Evolutionary conservation across 768 basidiomycete genomes (phyloP).

Genomic region (Auriscalpium microsporum): DNA sequence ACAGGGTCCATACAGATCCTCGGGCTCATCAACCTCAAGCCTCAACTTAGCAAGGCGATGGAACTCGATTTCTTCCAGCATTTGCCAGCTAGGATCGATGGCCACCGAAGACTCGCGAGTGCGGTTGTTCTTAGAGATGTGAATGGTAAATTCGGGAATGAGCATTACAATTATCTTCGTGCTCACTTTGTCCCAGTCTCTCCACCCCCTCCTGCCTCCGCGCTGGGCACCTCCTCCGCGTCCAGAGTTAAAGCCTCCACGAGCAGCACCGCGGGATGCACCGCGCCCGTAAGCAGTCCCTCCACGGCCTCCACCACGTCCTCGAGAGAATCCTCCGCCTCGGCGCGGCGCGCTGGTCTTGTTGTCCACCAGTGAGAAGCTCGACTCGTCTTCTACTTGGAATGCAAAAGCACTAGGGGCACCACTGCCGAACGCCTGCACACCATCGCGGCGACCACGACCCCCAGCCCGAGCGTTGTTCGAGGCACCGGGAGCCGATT

Average conservation of each 20-base stretch:
- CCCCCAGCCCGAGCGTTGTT: slow-evolving; percentile 34
- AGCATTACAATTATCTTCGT: not conserved
- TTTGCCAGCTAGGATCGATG: slow-evolving; percentile 87
- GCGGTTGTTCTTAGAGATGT: slow-evolving; percentile 53
- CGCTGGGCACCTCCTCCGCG: slow-evolving; percentile 40
- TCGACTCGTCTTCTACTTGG: slow-evolving; percentile 96
- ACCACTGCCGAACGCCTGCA: slow-evolving; percentile 84
- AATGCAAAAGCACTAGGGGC: slow-evolving; percentile 89
- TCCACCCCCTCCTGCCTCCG: slow-evolving; percentile 70
- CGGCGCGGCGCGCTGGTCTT: slow-evolving; percentile 64
- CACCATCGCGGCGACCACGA: slow-evolving; percentile 60
- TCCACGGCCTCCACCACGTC: slow-evolving; percentile 30
- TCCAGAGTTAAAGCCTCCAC: slow-evolving; percentile 29
- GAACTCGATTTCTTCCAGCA: slow-evolving; percentile 97
- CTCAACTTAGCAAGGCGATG: slow-evolving; percentile 83
- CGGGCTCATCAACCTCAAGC: slow-evolving; percentile 89
- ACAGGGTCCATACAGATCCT: slow-evolving; percentile 62
- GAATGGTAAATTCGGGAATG: not conserved
- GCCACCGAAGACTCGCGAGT: slow-evolving; percentile 89
- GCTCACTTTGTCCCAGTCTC: slow-evolving; percentile 89
- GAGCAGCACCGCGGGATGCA: slow-evolving; percentile 26
- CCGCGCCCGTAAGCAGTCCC: slow-evolving; percentile 28
- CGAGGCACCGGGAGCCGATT: slow-evolving; percentile 40
- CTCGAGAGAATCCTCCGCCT: slow-evolving; percentile 55
- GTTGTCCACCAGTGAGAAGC: slow-evolving; percentile 93